phyloP scores from a whole-genome alignment of 129 eudicot species.

The Flaveria linearis region DNA sequence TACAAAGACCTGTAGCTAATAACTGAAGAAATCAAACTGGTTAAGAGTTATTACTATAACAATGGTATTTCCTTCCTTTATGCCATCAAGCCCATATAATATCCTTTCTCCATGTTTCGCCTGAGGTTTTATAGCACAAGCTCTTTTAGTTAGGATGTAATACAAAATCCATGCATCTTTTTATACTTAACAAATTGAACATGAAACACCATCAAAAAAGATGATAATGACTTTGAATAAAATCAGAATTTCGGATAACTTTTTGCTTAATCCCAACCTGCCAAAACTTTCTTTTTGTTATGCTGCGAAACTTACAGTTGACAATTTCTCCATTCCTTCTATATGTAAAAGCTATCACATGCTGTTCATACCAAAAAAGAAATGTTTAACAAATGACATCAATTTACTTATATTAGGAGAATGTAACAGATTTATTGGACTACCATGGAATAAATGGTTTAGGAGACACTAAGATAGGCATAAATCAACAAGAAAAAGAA shows the following conservation, averaged over 20 bases:
- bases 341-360: constrained; percentile 75
- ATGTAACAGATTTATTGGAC: background rate
- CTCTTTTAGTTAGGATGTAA: background rate
- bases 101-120: constrained; percentile 67
- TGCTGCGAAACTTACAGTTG: constrained; percentile 72
- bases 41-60: constrained; percentile 46
- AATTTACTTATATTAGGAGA: background rate
- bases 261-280: constrained; percentile 51
- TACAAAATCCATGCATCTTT: constrained; percentile 5
- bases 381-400: background rate
- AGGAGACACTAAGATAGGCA: background rate
- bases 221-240: constrained; percentile 6
- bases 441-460: background rate
- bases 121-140: constrained; percentile 43
- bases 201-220: constrained; percentile 20
- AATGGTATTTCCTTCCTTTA: constrained; percentile 66
- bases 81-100: constrained; percentile 88
- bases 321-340: constrained; percentile 63
- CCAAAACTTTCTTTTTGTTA: constrained; percentile 69
- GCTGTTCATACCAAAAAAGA: constrained; percentile 40
- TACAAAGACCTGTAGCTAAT: constrained; percentile 16
- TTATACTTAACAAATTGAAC: background rate
- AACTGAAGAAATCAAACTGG: constrained; percentile 14
- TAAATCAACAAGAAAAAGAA: constrained; percentile 15
- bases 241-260: background rate